These are phyloP conservation scores for Russula abietina DNA, from an alignment of 768 basidiomycete species.

Conservation along the genomic window DNA sequence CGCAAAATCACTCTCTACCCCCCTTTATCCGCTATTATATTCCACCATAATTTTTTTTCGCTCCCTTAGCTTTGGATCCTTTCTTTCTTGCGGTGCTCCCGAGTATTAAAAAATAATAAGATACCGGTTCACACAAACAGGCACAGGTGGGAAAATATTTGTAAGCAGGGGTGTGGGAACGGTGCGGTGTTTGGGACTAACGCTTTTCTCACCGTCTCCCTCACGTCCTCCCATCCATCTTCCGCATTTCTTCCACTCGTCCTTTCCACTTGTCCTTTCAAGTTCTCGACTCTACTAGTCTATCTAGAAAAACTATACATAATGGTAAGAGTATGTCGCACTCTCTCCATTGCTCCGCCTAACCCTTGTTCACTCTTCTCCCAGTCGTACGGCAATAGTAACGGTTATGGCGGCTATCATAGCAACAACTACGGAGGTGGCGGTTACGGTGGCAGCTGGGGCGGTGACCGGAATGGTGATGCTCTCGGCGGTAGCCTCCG, in stretches of 20 bases:
- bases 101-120: not conserved
- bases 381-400: constrained; percentile 33
- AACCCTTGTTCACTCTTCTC: constrained; percentile 4
- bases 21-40: constrained; percentile 7
- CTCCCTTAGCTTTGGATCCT: not conserved
- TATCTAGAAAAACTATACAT: constrained; percentile 15
- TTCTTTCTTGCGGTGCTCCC: not conserved
- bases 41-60: constrained; percentile 13
- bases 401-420: constrained; percentile 31
- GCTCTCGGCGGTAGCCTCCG: constrained; percentile 77
- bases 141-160: not conserved
- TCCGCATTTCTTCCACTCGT: constrained; percentile 7
- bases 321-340: constrained; percentile 28
- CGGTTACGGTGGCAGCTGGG: constrained; percentile 41
- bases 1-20: not conserved
- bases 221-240: constrained; percentile 24
- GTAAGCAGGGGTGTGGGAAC: constrained; percentile 20
- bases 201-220: constrained; percentile 1
- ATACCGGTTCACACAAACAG: not conserved
- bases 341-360: not conserved
- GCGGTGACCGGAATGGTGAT: constrained; percentile 66
- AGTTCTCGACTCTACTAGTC: not conserved
- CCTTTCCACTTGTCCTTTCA: not conserved
- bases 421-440: constrained; percentile 29
- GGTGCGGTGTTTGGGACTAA: not conserved